These are phyloP conservation scores for Trichoderma oligosporum DNA, from an alignment of 2,329 filamentous ascomycete genomes.

Conservation along the genomic window DNA sequence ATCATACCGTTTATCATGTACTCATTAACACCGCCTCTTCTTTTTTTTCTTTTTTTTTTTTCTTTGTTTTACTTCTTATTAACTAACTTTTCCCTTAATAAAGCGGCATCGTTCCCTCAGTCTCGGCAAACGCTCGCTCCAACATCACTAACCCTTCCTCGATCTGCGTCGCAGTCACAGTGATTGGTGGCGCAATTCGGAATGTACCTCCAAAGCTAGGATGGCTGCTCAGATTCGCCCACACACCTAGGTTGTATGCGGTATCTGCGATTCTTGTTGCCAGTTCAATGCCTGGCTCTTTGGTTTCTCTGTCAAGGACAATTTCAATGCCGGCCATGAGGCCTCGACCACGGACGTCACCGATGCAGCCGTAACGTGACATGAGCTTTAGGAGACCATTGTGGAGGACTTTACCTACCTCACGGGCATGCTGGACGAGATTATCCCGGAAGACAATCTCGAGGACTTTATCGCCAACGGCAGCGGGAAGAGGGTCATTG, in stretches of 20 bases:
- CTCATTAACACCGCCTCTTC: neutral
- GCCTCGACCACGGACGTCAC: constrained; percentile 57
- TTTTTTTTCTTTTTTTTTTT: neutral
- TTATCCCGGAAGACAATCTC: constrained; percentile 57
- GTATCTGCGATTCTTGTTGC: constrained; percentile 45
- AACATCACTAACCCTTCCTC: constrained; percentile 51
- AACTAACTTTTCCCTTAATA: constrained; percentile 24
- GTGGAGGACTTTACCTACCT: constrained; percentile 45
- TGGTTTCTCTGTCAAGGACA: constrained; percentile 47
- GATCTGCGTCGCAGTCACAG: constrained; percentile 49
- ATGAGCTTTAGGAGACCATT: constrained; percentile 45
- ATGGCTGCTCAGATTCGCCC: constrained; percentile 53
- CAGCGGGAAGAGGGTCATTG: constrained; percentile 58
- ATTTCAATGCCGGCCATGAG: constrained; percentile 58
- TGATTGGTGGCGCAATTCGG: constrained; percentile 58
- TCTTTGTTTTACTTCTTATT: no score
- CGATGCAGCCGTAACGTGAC: constrained; percentile 56
- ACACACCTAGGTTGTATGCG: constrained; percentile 51
- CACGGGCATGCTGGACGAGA: constrained; percentile 44
- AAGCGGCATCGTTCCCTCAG: constrained; percentile 31
- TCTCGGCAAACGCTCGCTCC: constrained; percentile 50
- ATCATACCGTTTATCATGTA: neutral
- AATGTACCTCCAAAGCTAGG: constrained; percentile 55
- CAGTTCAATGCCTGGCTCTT: constrained; percentile 45
- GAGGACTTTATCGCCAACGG: constrained; percentile 58